A percentile compares a stretch with the other conserved stretches of the same genome.
Evolutionary conservation across 257 asterid species (phyloP).

Genomic region (Penstemon eatonii): DNA sequence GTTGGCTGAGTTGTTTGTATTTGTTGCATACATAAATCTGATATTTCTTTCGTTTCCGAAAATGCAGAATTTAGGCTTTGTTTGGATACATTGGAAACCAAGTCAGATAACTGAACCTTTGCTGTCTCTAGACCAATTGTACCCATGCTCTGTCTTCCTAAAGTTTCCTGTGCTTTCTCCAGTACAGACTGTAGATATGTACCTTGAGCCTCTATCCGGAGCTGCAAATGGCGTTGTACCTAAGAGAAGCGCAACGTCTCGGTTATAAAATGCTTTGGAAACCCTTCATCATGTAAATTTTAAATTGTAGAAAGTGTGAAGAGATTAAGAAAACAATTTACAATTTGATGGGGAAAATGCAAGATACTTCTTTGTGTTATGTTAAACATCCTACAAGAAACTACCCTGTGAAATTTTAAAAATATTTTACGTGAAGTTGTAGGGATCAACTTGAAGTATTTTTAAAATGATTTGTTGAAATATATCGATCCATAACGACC

Average conservation of each 20-base stretch:
- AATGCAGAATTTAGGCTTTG: slow-evolving; percentile 62
- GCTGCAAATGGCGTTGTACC: slow-evolving; percentile 91
- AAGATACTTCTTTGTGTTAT: too few species aligned
- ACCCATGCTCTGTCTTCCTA: slow-evolving; percentile 70
- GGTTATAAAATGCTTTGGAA: slow-evolving; percentile 4
- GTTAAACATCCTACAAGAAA: too few species aligned
- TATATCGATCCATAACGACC: too few species aligned
- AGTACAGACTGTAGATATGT: slow-evolving; percentile 75
- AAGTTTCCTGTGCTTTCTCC: slow-evolving; percentile 86
- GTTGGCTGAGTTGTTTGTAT: slow-evolving; percentile 47
- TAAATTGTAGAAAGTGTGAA: too few species aligned
- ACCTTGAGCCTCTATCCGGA: slow-evolving; percentile 82
- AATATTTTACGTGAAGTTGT: too few species aligned
- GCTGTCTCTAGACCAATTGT: slow-evolving; percentile 67
- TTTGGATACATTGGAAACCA: slow-evolving; percentile 63
- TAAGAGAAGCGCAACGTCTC: slow-evolving; percentile 20
- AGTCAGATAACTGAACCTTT: slow-evolving; percentile 65
- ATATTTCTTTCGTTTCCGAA: slow-evolving; percentile 45
- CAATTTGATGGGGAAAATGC: too few species aligned
- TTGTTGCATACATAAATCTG: slow-evolving; percentile 45
- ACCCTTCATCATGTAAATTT: not conserved
- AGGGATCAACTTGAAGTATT: too few species aligned
- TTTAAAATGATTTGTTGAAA: too few species aligned
- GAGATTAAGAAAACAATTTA: too few species aligned
- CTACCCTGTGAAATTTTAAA: too few species aligned